phyloP scores from a whole-genome alignment of 805 yeast genomes.

The Wickerhamiella occidentalis region DNA sequence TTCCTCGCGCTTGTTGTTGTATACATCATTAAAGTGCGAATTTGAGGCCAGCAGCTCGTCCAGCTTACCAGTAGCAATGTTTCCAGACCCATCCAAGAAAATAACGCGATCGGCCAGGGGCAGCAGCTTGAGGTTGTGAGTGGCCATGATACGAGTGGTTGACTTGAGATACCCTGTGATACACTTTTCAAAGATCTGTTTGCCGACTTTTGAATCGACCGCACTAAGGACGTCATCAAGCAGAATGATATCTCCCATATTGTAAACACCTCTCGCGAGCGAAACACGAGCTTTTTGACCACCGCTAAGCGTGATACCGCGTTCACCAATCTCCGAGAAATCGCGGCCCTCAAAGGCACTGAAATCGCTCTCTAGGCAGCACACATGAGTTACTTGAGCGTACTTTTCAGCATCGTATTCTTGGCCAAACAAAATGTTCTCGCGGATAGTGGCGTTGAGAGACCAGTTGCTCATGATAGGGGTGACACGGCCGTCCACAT shows the following conservation, averaged over 20 bases:
- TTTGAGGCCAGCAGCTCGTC: conserved; percentile 33
- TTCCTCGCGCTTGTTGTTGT: neutral
- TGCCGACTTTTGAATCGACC: conserved; percentile 81
- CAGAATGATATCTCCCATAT: conserved; percentile 49
- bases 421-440: conserved; percentile 60
- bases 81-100: conserved; percentile 43
- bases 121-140: conserved; percentile 69
- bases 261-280: conserved; percentile 71
- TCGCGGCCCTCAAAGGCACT: conserved; percentile 63
- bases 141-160: conserved; percentile 65
- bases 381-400: conserved; percentile 43
- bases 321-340: conserved; percentile 62
- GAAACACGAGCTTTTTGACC: conserved; percentile 84
- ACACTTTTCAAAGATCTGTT: conserved; percentile 60
- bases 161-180: conserved; percentile 43
- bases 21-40: neutral
- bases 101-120: conserved; percentile 58
- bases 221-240: conserved; percentile 80
- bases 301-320: conserved; percentile 80
- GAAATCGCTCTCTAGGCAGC: conserved; percentile 57
- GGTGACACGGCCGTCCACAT: conserved; percentile 41
- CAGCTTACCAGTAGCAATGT: conserved; percentile 48
- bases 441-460: conserved; percentile 64
- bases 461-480: conserved; percentile 70
- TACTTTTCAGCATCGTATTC: conserved; percentile 42